Evolutionary conservation across 2,329 filamentous ascomycete species (phyloP), one percentile per base, ranked within the genome.

Genomic region (Davidsoniella virescens): DNA sequence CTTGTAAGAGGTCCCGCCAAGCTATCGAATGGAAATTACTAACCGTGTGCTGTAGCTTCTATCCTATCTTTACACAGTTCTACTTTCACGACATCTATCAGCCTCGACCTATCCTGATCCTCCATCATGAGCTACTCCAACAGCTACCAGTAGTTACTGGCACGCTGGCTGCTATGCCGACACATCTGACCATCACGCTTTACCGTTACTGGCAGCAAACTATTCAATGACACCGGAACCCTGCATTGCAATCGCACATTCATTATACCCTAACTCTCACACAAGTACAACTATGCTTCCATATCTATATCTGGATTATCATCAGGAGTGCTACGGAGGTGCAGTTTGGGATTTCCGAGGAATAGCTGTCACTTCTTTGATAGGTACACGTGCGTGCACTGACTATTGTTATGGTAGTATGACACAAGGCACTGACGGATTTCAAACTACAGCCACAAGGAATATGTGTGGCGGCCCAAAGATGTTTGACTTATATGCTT

Each of bases 401-500:
- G 54, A 59, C 41, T 55, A 56, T 43, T 59, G 58, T 49, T 59
- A 55, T 49, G 59, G 59, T 37, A 59, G 56, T 50, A 55, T 58
- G 14, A 50, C 40, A 16, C 47, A 49, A 29, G 47, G 46, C n/a
- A 47, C 37, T 18, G 33, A 39, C 39, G 45, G 45, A 4, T 10
- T 40, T 16, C 53, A 52, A 7, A 61, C 61, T 37, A 58, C 60
- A 5, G 58, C 57, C 39, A 57, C 57, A 9, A 59, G 51, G 8
- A 56, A 59, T 38, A 61, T 51, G 23, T 65, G 63, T 49, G 63
- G 63, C 25, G 63, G 57, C 0, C 47, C 57, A 1, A 60, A 59
- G 45, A 60, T 61, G 61, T 62, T 64, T 53, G 61, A 65, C 55
- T 46, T 65, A 18, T 64, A 63, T 52, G 61, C 55, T 3, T 57